Evolutionary conservation across 139 green algal genomes (phyloP).

Genomic region (Ostreobium quekettii): DNA sequence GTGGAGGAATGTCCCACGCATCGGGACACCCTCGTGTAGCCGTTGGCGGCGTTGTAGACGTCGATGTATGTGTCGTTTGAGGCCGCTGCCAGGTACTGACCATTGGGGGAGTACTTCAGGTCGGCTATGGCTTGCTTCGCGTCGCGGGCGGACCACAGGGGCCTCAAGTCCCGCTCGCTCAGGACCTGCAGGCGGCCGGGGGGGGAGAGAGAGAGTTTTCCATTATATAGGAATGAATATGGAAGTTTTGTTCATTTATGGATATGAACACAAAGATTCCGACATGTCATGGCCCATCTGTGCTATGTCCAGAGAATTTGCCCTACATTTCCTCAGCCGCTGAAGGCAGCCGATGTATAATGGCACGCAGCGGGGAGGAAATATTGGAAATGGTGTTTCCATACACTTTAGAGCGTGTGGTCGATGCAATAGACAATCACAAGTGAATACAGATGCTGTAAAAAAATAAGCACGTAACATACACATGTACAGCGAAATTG

Average conservation of each 20-base stretch:
- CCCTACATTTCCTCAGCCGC: no score
- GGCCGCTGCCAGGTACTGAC: slow-evolving; percentile 39
- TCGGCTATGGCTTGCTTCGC: slow-evolving; percentile 40
- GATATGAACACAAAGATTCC: background rate
- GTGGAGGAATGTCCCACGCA: slow-evolving; percentile 38
- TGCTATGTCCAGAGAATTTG: no score
- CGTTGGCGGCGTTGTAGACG: slow-evolving; percentile 38
- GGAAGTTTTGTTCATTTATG: background rate
- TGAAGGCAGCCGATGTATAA: no score
- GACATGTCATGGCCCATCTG: background rate
- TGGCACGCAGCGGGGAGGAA: no score
- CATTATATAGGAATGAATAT: background rate
- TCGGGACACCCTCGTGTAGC: slow-evolving; percentile 32
- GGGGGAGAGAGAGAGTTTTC: background rate
- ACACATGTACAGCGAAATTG: no score
- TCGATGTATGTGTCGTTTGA: slow-evolving; percentile 53
- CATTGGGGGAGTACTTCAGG: slow-evolving; percentile 56
- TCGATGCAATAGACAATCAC: no score
- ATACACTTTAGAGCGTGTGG: no score
- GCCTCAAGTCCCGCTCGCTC: slow-evolving; percentile 32
- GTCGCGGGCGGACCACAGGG: slow-evolving; percentile 36
- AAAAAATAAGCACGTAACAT: no score
- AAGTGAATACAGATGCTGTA: no score
- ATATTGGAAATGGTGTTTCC: no score
- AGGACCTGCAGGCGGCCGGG: slow-evolving; percentile 30